phyloP scores from a whole-genome alignment of 176 grass and related monocot species.

The Urochloa ruziziensis region DNA sequence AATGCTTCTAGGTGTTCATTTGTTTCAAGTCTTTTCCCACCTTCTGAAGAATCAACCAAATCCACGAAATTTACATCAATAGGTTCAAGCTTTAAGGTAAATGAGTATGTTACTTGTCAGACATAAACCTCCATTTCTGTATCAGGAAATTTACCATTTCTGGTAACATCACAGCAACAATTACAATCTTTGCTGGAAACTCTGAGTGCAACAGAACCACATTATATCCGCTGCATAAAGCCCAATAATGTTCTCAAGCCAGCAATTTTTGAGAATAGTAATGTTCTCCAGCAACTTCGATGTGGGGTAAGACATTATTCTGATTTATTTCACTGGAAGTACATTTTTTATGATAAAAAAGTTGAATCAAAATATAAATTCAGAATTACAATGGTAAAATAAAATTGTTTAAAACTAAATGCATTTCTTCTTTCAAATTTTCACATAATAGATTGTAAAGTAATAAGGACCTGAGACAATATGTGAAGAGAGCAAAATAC shows the following conservation, averaged over 20 bases:
- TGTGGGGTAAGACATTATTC: constrained; percentile 79
- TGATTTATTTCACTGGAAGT: constrained; percentile 25
- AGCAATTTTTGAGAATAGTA: constrained; percentile 90
- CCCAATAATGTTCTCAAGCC: constrained; percentile 95
- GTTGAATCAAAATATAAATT: background rate
- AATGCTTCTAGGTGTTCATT: constrained; percentile 80
- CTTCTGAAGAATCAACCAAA: constrained; percentile 82
- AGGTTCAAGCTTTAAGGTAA: constrained; percentile 93
- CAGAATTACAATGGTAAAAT: background rate
- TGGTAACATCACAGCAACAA: constrained; percentile 84
- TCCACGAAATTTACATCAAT: constrained; percentile 97
- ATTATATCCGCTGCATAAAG: constrained; percentile 94
- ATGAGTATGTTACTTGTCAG: constrained; percentile 14
- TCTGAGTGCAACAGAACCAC: constrained; percentile 82
- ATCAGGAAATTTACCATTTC: constrained; percentile 14
- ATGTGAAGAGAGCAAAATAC: background rate
- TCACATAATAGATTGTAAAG: background rate
- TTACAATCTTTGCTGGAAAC: constrained; percentile 93
- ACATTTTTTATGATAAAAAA: constrained; percentile 21
- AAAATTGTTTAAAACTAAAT: background rate
- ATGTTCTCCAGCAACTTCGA: constrained; percentile 93
- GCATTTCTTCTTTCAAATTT: background rate
- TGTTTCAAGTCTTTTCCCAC: constrained; percentile 85
- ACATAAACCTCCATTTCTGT: background rate
- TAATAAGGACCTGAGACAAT: background rate